phyloP scores from a whole-genome alignment of 176 grass and related monocot genomes.

The Secale cereale region DNA sequence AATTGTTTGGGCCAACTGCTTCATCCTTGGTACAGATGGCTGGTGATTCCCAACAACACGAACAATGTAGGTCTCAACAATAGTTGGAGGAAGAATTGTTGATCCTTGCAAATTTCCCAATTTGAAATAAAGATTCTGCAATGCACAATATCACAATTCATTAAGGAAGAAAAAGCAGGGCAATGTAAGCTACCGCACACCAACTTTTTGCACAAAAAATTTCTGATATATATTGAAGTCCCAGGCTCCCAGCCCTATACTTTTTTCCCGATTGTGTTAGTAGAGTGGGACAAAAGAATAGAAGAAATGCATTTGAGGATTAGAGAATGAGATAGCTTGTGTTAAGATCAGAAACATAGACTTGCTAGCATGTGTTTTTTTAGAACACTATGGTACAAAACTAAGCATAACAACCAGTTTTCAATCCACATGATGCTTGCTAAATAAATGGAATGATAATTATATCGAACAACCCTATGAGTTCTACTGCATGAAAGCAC shows the following conservation, averaged over 20 bases:
- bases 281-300: not conserved
- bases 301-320: not conserved
- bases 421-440: not conserved
- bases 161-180: not conserved
- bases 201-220: not conserved
- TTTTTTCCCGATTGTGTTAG: not conserved
- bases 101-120: slow-evolving; percentile 88
- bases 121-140: slow-evolving; percentile 90
- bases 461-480: not conserved
- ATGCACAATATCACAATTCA: slow-evolving; percentile 25
- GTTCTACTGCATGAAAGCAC: not conserved
- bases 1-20: slow-evolving; percentile 88
- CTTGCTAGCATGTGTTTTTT: not conserved
- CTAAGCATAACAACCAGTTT: not conserved
- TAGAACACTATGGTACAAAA: not conserved
- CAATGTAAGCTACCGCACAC: not conserved
- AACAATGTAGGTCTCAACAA: slow-evolving; percentile 81
- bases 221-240: not conserved
- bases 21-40: slow-evolving; percentile 81
- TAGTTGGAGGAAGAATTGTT: slow-evolving; percentile 65
- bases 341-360: not conserved
- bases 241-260: not conserved
- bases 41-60: slow-evolving; percentile 80
- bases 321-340: not conserved
- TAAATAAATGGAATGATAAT: not conserved